Percentiles rank a stretch among this genome's conserved stretches.
phyloP scores from a whole-genome alignment of 305 asterid species.

The Fraxinus albicans region DNA sequence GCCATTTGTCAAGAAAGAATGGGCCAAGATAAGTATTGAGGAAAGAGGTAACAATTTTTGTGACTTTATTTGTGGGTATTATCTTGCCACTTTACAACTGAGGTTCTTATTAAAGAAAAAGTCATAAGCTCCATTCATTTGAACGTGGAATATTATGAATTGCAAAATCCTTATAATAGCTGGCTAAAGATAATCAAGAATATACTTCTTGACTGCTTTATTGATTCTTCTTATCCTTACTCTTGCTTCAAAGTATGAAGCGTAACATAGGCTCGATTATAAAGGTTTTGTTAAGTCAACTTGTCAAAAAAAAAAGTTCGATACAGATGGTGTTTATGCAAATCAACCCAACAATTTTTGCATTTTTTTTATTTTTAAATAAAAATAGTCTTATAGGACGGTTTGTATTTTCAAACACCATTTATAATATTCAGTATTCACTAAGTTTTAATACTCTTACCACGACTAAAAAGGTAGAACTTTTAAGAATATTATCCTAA shows the following conservation, averaged over 20 bases:
- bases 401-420: not conserved
- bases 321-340: not conserved
- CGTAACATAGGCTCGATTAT: not conserved
- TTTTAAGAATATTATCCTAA: not conserved
- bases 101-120: conserved; percentile 1
- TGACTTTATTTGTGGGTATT: conserved; percentile 31
- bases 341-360: no score
- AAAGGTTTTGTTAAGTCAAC: no score
- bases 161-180: not conserved
- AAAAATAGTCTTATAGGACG: not conserved
- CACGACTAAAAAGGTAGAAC: not conserved
- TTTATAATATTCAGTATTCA: not conserved
- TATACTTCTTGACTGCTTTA: not conserved
- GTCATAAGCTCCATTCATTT: not conserved
- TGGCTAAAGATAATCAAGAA: not conserved
- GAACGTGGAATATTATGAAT: not conserved
- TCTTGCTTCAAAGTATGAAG: not conserved
- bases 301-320: not conserved
- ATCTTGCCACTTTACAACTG: conserved; percentile 33
- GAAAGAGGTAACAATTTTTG: conserved; percentile 9
- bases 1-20: conserved; percentile 18
- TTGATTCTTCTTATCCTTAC: not conserved
- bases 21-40: conserved; percentile 28
- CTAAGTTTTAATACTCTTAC: not conserved
- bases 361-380: no score